Conservation (phyloP, 352 stramenopile genomes). For the Globisporangium apiculatum region DNA sequence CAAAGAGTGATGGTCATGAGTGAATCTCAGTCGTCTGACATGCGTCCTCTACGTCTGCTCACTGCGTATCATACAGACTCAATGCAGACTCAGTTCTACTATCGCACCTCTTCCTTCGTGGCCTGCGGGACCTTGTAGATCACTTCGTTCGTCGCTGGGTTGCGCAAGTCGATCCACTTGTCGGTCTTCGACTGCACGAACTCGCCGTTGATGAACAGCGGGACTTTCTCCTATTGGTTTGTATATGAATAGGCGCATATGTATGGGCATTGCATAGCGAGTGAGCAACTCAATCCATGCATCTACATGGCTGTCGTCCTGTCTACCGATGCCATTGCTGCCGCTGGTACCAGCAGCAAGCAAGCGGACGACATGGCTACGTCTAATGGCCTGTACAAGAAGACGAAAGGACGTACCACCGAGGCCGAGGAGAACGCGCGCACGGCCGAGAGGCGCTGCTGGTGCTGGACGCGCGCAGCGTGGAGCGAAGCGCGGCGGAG, state of each 20-base stretch:
- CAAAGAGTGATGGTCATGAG: background rate
- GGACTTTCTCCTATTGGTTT: conserved; percentile 44
- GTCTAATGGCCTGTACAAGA: background rate
- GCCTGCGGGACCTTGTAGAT: conserved; percentile 83
- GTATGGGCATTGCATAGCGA: too few relatives aligned
- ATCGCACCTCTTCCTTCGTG: conserved; percentile 64
- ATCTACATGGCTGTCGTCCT: background rate
- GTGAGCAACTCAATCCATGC: background rate
- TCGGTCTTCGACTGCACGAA: conserved; percentile 88
- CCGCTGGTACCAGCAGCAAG: too few relatives aligned
- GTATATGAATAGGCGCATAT: too few relatives aligned
- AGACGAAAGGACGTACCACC: conserved; percentile 14
- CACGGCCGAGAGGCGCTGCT: conserved; percentile 4
- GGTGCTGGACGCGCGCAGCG: conserved; percentile 9
- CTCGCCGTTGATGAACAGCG: conserved; percentile 90
- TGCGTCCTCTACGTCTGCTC: background rate
- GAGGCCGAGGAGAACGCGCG: conserved; percentile 36
- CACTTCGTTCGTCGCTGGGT: conserved; percentile 89
- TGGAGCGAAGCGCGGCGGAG: conserved; percentile 11
- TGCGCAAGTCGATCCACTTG: conserved; percentile 90
- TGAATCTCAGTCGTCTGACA: background rate
- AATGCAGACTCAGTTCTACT: too few relatives aligned
- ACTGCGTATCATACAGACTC: too few relatives aligned
- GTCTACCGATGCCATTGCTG: too few relatives aligned
- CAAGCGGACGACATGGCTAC: too few relatives aligned